Percentiles rank a stretch among this genome's conserved stretches.
Conservation (phyloP, 306 rosid genomes). For the Acacia confusa region DNA sequence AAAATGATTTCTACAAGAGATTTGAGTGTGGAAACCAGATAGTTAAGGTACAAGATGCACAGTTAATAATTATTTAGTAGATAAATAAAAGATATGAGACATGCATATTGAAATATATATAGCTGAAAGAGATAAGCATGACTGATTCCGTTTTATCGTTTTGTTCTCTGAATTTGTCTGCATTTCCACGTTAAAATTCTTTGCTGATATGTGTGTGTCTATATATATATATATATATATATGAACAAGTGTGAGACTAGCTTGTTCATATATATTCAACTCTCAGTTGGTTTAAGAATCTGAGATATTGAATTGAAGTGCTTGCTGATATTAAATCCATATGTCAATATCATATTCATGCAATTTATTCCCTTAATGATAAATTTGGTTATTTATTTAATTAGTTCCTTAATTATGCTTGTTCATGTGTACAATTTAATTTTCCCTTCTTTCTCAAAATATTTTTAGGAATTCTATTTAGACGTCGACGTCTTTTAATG, state of each 20-base stretch:
- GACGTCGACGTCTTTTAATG: too few relatives aligned
- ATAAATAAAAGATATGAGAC: neutral
- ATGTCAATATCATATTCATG: neutral
- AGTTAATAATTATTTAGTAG: neutral
- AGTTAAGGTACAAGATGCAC: neutral
- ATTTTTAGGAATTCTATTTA: neutral
- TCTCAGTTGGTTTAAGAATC: neutral
- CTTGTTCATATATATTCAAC: neutral
- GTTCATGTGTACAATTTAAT: neutral
- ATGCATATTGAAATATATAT: neutral
- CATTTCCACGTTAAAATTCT: neutral
- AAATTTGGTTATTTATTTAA: neutral
- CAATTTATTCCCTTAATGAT: neutral
- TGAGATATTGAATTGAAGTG: neutral
- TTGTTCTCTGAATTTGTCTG: neutral
- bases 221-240: too few relatives aligned
- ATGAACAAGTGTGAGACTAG: neutral
- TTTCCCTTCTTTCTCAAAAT: neutral
- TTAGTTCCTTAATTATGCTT: neutral
- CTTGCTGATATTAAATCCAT: neutral
- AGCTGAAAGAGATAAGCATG: neutral
- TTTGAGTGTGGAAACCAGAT: neutral
- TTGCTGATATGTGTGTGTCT: neutral
- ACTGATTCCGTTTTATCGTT: neutral
- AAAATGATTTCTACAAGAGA: neutral